Evolutionary conservation across 2,329 filamentous ascomycete genomes (phyloP), one percentile per base, ranked within the genome.

Genomic region (Sporothrix mexicana): DNA sequence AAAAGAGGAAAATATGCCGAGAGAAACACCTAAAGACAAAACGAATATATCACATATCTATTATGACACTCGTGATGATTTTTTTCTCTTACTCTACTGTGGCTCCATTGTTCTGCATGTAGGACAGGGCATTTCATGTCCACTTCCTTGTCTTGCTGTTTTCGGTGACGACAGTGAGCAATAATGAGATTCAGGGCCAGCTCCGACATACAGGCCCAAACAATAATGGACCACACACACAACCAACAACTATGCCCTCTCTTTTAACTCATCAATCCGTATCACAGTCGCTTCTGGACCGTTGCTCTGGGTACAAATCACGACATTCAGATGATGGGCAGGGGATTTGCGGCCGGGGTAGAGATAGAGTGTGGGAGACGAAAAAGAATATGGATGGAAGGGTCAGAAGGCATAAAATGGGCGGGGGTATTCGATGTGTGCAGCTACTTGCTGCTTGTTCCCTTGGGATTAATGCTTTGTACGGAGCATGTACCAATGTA

Each of bases 311-410:
- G 64, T 10, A 30, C 47, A 36, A 43, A 67, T 51, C 64, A 67
- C 62, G 66, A 43, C 43, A 69, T 55, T 13, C 66, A 55, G 49
- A 55, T 55, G 66, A 55, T 55, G 66, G 12, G n/a, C 66, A 55
- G 30, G 64, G 64, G 49, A 69, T 69, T 36, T 23, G 66, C 47
- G 30, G 66, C 47, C 45, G 64, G 64, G 62, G 64, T 67, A 30
- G 17, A 69, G 17, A 25, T 43, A 23, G 9, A 53, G 47, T 30
- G 25, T 53, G 47, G 47, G 13, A 55, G 66, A 10, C 49, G 43
- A 43, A 43, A 17, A 3, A 13, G 23, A 51, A 15, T 20, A 30
- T 45, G 23, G 13, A 36, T 17, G n/a, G 36, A 45, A 43, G 17
- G 17, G 17, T 25, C 20, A 20, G 17, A 47, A n/a, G 64, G 10